phyloP scores from a whole-genome alignment of 148 eudicot genomes.

The Cornus suecica region DNA sequence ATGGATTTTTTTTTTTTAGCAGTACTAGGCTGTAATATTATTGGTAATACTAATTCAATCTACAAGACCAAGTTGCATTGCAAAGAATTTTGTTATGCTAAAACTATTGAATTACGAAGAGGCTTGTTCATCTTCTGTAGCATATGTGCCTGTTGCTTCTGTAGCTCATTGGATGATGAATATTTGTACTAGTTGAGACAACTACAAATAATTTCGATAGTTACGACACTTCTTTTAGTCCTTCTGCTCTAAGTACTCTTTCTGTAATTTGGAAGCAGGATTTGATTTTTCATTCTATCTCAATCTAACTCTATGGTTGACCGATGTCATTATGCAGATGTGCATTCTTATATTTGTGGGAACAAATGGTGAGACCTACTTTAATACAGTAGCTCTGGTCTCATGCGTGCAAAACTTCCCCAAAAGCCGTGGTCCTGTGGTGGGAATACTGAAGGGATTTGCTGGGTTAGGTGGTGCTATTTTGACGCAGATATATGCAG shows the following conservation, averaged over 20 bases:
- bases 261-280: too few relatives aligned
- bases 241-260: background rate
- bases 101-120: too few relatives aligned
- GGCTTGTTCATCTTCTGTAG: background rate
- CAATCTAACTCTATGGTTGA: background rate
- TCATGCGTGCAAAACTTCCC: slow-evolving; percentile 98
- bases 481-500: slow-evolving; percentile 62
- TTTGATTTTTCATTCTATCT: background rate
- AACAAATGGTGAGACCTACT: slow-evolving; percentile 93
- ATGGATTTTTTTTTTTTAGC: too few relatives aligned
- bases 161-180: slow-evolving; percentile 2
- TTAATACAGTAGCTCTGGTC: slow-evolving; percentile 80
- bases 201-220: background rate
- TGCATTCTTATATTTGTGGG: slow-evolving; percentile 81
- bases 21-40: background rate
- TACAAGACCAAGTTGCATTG: background rate
- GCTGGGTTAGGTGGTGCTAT: slow-evolving; percentile 93
- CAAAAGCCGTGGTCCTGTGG: slow-evolving; percentile 82
- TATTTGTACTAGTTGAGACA: background rate
- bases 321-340: slow-evolving; percentile 49
- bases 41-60: background rate
- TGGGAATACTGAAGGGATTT: slow-evolving; percentile 92
- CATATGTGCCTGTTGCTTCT: background rate
- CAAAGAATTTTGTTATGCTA: too few relatives aligned
- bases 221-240: background rate